A percentile compares a stretch with the other conserved stretches of the same genome.
Conservation (phyloP, 2,329 filamentous ascomycete species). For the Alternaria gaisen region DNA sequence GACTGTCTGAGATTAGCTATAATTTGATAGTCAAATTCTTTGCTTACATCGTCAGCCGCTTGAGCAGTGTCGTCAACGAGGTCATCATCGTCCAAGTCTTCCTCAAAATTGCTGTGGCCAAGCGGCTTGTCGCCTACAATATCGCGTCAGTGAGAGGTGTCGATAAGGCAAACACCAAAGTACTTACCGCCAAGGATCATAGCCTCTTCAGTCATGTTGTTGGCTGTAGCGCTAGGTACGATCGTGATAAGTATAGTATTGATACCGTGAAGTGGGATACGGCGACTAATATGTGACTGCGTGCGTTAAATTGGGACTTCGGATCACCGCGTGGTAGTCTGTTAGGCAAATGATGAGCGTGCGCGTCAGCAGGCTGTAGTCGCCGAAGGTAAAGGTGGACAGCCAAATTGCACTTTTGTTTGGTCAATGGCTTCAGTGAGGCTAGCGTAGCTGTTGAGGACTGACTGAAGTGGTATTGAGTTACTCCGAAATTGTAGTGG, state of each 20-base stretch:
- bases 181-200: slow-evolving; percentile 29
- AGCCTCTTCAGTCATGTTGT: slow-evolving; percentile 22
- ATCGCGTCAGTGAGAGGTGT: slow-evolving; percentile 7
- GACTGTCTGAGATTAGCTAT: slow-evolving; percentile 17
- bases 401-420: background rate
- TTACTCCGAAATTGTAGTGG: background rate
- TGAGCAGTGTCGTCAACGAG: slow-evolving; percentile 12
- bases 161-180: background rate
- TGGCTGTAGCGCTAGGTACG: background rate
- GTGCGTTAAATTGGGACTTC: background rate
- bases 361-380: slow-evolving; percentile 5
- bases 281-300: background rate
- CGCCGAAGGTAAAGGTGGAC: slow-evolving; percentile 12
- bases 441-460: background rate
- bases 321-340: background rate
- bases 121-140: slow-evolving; percentile 16
- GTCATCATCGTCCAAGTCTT: slow-evolving; percentile 19
- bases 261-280: slow-evolving; percentile 3
- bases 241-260: background rate
- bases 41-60: slow-evolving; percentile 15
- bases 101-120: slow-evolving; percentile 11
- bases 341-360: background rate
- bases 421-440: slow-evolving; percentile 4
- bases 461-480: background rate
- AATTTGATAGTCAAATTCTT: background rate